phyloP scores from a whole-genome alignment of 2,329 filamentous ascomycete species.

The Beauveria australis region DNA sequence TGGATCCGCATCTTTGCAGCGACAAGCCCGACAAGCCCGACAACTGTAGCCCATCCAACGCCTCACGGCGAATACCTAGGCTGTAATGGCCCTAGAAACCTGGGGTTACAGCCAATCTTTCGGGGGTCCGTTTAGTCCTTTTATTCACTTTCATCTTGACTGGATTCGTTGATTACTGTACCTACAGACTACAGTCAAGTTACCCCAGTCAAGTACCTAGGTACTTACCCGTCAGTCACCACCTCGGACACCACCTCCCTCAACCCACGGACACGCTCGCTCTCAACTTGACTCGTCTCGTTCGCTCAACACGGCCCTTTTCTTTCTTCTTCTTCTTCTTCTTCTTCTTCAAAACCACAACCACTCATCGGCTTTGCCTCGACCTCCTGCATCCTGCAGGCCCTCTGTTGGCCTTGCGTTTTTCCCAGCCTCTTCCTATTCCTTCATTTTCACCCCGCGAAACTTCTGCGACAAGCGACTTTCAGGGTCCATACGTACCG shows the following conservation, averaged over 20 bases:
- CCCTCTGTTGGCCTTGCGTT: slow-evolving; percentile 9
- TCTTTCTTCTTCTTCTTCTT: background rate
- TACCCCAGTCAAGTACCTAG: background rate
- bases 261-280: background rate
- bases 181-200: background rate
- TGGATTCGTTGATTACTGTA: background rate
- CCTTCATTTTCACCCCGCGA: background rate
- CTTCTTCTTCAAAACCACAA: background rate
- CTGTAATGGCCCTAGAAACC: background rate
- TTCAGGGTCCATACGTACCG: background rate
- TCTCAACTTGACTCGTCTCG: slow-evolving; percentile 5
- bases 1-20: too few species aligned
- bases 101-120: background rate
- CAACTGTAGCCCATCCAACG: background rate
- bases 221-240: background rate
- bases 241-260: background rate
- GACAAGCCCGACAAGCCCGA: too few species aligned
- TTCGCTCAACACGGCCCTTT: background rate
- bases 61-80: background rate
- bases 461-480: background rate
- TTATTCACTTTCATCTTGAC: too few species aligned
- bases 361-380: slow-evolving; percentile 1
- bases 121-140: background rate
- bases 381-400: slow-evolving; percentile 1
- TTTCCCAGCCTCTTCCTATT: background rate